These are phyloP conservation scores for Basipetospora chlamydospora DNA, from an alignment of 2,329 filamentous ascomycete species.

Conservation along the genomic window DNA sequence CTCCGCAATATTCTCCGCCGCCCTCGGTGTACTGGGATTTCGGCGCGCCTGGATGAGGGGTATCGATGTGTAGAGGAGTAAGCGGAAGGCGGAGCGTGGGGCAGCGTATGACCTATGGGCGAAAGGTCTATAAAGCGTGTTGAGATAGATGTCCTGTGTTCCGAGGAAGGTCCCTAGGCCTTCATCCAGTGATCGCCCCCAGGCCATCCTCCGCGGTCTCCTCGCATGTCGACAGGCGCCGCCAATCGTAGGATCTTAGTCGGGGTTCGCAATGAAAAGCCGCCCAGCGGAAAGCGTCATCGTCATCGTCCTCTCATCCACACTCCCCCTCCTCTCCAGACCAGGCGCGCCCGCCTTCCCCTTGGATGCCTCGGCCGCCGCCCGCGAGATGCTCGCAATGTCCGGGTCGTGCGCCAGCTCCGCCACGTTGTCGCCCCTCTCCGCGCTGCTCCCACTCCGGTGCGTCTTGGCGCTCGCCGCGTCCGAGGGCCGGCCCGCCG, in stretches of 20 bases:
- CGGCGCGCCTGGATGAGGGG: too few relatives aligned
- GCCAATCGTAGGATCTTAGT: too few relatives aligned
- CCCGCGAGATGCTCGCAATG: constrained; percentile 42
- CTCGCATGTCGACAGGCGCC: not conserved
- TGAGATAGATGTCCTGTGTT: too few relatives aligned
- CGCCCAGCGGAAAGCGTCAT: constrained; percentile 60
- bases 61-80: too few relatives aligned
- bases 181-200: too few relatives aligned
- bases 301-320: constrained; percentile 65
- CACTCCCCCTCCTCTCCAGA: constrained; percentile 60
- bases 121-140: too few relatives aligned
- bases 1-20: not conserved
- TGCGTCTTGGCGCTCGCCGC: constrained; percentile 30
- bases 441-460: constrained; percentile 42
- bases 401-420: constrained; percentile 36
- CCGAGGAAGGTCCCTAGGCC: too few relatives aligned
- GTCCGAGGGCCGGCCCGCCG: constrained; percentile 13
- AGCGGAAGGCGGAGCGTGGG: too few relatives aligned
- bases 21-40: too few relatives aligned
- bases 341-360: constrained; percentile 53
- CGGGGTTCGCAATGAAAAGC: constrained; percentile 77
- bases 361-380: constrained; percentile 42
- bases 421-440: constrained; percentile 45
- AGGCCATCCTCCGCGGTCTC: not conserved
- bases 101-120: too few relatives aligned